A percentile compares a stretch with the other conserved stretches of the same genome.
phyloP scores from a whole-genome alignment of 148 eudicot species.

The Vaccinium myrtillus region DNA sequence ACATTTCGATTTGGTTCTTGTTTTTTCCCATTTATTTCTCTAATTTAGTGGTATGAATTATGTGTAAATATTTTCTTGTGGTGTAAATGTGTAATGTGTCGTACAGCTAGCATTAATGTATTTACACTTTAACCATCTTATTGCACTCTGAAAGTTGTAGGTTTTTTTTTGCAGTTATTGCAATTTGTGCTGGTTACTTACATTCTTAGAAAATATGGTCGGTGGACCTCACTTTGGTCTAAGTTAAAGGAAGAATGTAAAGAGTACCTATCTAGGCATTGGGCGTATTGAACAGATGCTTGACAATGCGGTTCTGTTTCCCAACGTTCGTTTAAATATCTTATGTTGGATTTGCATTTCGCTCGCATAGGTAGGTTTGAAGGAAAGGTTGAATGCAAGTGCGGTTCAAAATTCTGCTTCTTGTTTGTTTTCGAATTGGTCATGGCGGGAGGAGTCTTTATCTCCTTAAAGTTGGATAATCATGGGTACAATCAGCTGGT shows the following conservation, averaged over 20 bases:
- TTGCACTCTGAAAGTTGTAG: background rate
- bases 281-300: background rate
- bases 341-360: background rate
- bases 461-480: background rate
- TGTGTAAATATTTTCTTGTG: background rate
- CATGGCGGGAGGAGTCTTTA: background rate
- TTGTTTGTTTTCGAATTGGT: background rate
- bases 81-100: no score
- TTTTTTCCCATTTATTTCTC: background rate
- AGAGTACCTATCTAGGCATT: background rate
- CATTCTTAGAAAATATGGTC: no score
- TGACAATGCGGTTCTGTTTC: background rate
- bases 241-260: background rate
- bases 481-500: background rate
- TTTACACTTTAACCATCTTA: background rate
- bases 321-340: no score
- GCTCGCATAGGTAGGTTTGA: background rate
- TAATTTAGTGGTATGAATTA: background rate
- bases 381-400: background rate
- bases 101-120: no score
- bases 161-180: background rate
- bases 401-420: background rate
- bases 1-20: background rate
- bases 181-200: background rate
- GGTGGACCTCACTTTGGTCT: background rate